phyloP scores from a whole-genome alignment of 83 land plant species.

The Isoetes engelmannii region DNA sequence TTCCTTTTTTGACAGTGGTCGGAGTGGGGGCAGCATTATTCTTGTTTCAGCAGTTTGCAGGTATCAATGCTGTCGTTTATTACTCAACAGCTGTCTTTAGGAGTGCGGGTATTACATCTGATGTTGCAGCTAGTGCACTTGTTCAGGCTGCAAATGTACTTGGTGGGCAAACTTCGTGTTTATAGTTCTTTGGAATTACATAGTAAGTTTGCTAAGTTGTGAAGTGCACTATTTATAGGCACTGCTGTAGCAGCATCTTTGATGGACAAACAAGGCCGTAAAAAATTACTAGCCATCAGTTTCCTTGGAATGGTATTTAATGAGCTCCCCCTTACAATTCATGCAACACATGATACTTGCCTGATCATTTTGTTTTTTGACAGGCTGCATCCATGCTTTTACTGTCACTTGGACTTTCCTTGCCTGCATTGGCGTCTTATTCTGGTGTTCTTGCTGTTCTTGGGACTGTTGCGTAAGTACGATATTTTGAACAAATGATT shows the following conservation, averaged over 20 bases:
- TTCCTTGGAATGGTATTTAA: constrained; percentile 55
- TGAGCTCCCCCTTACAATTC: background rate
- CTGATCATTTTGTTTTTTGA: background rate
- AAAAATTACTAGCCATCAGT: constrained; percentile 50
- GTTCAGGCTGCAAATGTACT: constrained; percentile 69
- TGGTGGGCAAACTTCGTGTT: constrained; percentile 22
- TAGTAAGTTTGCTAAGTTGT: too few species aligned
- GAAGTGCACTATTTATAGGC: constrained; percentile 26
- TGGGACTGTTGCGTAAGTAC: constrained; percentile 82
- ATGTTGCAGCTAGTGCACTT: constrained; percentile 82
- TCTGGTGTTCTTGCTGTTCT: constrained; percentile 84
- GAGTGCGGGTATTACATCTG: constrained; percentile 67
- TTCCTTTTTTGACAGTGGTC: constrained; percentile 40
- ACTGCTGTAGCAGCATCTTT: constrained; percentile 55
- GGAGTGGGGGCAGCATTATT: constrained; percentile 63
- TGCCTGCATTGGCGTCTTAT: constrained; percentile 77
- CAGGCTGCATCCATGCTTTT: constrained; percentile 58
- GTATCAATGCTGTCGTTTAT: constrained; percentile 73
- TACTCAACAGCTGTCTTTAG: constrained; percentile 66
- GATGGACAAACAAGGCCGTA: constrained; percentile 71
- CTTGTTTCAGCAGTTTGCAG: constrained; percentile 64
- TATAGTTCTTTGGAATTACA: background rate
- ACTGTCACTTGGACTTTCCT: constrained; percentile 74
- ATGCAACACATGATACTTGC: background rate
- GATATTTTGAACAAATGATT: background rate